Evolutionary conservation across 2,329 filamentous ascomycete species (phyloP).

Genomic region (Xylariaceae sp.): DNA sequence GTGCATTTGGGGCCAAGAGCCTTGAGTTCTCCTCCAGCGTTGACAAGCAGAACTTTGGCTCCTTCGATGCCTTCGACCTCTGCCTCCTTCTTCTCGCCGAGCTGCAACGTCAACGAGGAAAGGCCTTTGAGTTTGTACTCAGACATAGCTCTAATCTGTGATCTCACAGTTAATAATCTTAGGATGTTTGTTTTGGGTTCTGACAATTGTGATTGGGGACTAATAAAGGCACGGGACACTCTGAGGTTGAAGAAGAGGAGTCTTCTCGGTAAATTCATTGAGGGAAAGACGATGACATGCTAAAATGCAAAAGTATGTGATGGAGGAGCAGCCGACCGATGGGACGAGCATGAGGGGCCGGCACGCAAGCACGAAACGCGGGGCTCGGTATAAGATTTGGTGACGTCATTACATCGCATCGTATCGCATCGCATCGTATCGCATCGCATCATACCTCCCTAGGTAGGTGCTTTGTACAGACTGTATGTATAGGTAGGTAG

Average conservation of each 20-base stretch:
- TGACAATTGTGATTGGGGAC: slow-evolving; percentile 6
- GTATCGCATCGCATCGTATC: too few species aligned
- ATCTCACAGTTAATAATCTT: slow-evolving; percentile 16
- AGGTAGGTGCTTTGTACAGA: not conserved
- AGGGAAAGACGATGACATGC: not conserved
- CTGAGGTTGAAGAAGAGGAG: slow-evolving; percentile 13
- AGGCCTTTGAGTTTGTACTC: slow-evolving; percentile 72
- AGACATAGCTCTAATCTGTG: slow-evolving; percentile 40
- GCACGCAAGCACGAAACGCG: not conserved
- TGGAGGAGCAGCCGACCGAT: not conserved
- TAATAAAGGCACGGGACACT: slow-evolving; percentile 11
- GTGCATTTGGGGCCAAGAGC: slow-evolving; percentile 80
- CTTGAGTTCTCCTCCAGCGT: slow-evolving; percentile 68
- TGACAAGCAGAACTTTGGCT: slow-evolving; percentile 81
- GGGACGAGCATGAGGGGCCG: not conserved
- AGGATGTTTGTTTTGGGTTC: slow-evolving; percentile 2
- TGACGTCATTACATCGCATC: not conserved
- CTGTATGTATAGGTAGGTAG: not conserved
- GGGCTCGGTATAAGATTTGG: not conserved
- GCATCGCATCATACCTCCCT: too few species aligned
- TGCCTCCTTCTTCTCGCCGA: slow-evolving; percentile 78
- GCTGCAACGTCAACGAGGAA: slow-evolving; percentile 65
- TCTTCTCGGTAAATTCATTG: slow-evolving; percentile 27
- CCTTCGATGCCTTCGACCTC: slow-evolving; percentile 85
- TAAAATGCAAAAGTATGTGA: not conserved